These are phyloP conservation scores for Phlyctochytrium planicorne DNA, from an alignment of 192 early-diverging fungal genomes.

Conservation along the genomic window DNA sequence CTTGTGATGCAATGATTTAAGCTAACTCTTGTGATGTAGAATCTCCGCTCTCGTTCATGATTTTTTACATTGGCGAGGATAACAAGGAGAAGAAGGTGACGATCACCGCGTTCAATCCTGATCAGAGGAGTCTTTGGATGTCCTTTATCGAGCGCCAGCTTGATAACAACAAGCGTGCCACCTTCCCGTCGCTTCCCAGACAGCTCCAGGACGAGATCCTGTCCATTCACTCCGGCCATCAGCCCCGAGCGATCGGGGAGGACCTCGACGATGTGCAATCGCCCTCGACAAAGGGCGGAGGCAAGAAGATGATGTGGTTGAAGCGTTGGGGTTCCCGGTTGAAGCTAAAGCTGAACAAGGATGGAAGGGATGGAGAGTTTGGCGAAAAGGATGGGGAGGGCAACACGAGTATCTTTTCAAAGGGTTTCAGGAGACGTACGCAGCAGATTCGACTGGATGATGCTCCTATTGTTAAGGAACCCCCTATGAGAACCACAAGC, in stretches of 20 bases:
- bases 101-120: slow-evolving; percentile 32
- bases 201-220: slow-evolving; percentile 3
- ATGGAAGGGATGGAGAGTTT: not conserved
- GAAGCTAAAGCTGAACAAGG: not conserved
- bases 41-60: slow-evolving; percentile 23
- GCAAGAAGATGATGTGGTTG: not conserved
- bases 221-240: not conserved
- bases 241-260: not conserved
- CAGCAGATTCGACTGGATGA: not conserved
- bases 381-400: not conserved
- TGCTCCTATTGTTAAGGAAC: slow-evolving; percentile 1
- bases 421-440: slow-evolving; percentile 1
- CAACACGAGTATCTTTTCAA: not conserved
- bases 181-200: not conserved
- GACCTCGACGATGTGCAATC: no score
- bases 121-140: slow-evolving; percentile 16
- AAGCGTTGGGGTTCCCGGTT: not conserved
- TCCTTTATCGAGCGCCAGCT: slow-evolving; percentile 2
- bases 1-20: not conserved
- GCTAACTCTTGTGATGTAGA: slow-evolving; percentile 4
- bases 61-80: slow-evolving; percentile 28
- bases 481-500: slow-evolving; percentile 1
- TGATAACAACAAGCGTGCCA: not conserved
- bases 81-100: slow-evolving; percentile 14
- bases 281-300: no score